Percentiles rank a stretch among this genome's conserved stretches.
Evolutionary conservation across 2,329 filamentous ascomycete genomes (phyloP).

Genomic region (Colletotrichum sansevieriae): DNA sequence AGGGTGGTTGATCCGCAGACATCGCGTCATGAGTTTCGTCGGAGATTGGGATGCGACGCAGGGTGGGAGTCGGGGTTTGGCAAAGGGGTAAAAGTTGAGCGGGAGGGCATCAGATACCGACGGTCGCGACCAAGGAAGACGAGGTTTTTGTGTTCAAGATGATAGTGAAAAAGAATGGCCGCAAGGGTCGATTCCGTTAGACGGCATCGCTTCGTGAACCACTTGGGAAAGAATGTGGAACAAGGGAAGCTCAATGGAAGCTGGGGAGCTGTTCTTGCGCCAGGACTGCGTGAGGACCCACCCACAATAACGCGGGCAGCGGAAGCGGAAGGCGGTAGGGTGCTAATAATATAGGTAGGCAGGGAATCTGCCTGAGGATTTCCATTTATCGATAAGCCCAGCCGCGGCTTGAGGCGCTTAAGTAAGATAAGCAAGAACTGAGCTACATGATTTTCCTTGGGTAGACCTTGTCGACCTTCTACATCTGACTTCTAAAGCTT

Average conservation of each 20-base stretch:
- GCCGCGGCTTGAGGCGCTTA: too few relatives aligned
- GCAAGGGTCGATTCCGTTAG: constrained; percentile 6
- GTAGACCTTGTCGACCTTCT: constrained; percentile 1
- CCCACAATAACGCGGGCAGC: neutral
- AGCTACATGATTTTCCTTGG: constrained; percentile 26
- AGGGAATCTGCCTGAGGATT: neutral
- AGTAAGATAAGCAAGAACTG: too few relatives aligned
- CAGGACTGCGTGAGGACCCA: constrained; percentile 8
- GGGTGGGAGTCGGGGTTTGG: constrained; percentile 11
- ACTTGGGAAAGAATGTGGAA: constrained; percentile 28
- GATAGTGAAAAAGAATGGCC: constrained; percentile 4
- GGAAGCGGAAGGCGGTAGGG: constrained; percentile 23
- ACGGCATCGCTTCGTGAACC: constrained; percentile 27
- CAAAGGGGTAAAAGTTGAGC: constrained; percentile 5
- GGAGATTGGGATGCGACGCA: neutral
- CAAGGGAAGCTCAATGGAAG: constrained; percentile 31
- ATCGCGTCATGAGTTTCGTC: constrained; percentile 40
- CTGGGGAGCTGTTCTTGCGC: constrained; percentile 24
- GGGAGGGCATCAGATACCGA: constrained; percentile 4
- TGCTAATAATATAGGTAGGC: too few relatives aligned
- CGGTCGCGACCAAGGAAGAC: neutral
- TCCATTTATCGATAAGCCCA: constrained; percentile 1
- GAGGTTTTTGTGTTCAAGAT: neutral
- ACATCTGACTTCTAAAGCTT: constrained; percentile 3
- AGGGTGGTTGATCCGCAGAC: constrained; percentile 34